Evolutionary conservation across 2,329 filamentous ascomycete genomes (phyloP), one percentile per base, ranked within the genome.

Genomic region (Colletotrichum spinosum): DNA sequence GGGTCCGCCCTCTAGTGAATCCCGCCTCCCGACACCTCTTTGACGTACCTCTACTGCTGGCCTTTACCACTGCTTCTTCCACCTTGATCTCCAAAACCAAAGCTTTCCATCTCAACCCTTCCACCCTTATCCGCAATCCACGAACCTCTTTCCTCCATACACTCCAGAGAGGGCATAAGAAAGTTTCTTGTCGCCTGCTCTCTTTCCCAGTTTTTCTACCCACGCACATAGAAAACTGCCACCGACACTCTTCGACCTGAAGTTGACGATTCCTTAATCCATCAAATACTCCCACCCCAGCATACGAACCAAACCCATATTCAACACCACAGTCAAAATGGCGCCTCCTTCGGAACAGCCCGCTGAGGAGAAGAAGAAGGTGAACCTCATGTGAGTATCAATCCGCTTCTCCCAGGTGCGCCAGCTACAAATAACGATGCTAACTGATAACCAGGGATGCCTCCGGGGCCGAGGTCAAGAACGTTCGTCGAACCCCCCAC

Each of bases 401-500:
- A 17, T 12, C 13, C 35, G 35, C 12, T 51, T 39, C 41, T 55
- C 37, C 45, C 10, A n/a, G 51, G 55, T 50, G 34, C 59, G 35
- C 39, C 39, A 37, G 61, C n/a, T 5, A 17, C 44, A 53, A 66
- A 37, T 35, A 55, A 69, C 8, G 38, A 60, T 70, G 72, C 82
- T 85, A 72, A 85, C 78, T 46, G 59, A 63, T 52, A 46, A 72
- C 60, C 72, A 97, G 94, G 83, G 94, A 97, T 81, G 85, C 92
- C 77, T 97, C 94, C 67, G 94, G 94, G 78, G 90, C 92, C 69
- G 93, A 97, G 78, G 87, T 89, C 81, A 96, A 92, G 84, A 87
- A 92, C 71, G 93, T 97, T 86, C 77, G 88, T 81, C 70, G 57
- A 68, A 48, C 69, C 54, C 57, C 42, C 37, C 41, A 59, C 44